Evolutionary conservation across 768 basidiomycete genomes (phyloP).

Genomic region (Pleurotus eryngii): DNA sequence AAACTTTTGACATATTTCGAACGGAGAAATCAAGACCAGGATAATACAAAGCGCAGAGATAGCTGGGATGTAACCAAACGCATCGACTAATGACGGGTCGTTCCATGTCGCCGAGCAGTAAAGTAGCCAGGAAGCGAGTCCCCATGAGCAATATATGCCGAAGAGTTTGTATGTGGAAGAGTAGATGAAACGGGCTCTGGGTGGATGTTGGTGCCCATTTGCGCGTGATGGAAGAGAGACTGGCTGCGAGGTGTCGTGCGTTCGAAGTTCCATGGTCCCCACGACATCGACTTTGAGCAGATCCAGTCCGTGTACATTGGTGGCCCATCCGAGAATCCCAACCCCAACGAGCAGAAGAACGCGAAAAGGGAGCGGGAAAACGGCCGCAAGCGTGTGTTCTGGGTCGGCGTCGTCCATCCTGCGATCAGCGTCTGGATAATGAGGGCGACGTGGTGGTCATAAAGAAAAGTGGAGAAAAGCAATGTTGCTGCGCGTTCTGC

Average conservation of each 20-base stretch:
- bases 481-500: not conserved
- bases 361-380: conserved; percentile 90
- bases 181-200: conserved; percentile 28
- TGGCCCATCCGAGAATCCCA: conserved; percentile 88
- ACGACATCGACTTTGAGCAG: conserved; percentile 70
- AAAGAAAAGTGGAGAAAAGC: not conserved
- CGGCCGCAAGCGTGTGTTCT: conserved; percentile 47
- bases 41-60: conserved; percentile 59
- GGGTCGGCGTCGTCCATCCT: conserved; percentile 16
- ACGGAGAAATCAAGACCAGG: conserved; percentile 62
- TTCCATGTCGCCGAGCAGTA: conserved; percentile 62
- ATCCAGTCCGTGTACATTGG: conserved; percentile 85
- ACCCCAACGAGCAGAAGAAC: conserved; percentile 76
- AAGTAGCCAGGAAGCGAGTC: conserved; percentile 62
- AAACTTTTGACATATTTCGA: conserved; percentile 58
- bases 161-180: conserved; percentile 67
- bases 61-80: conserved; percentile 73
- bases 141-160: conserved; percentile 55
- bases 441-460: not conserved
- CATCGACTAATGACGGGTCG: conserved; percentile 60
- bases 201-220: not conserved
- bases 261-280: conserved; percentile 63
- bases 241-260: conserved; percentile 26
- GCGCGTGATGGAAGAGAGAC: conserved; percentile 23
- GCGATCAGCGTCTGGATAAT: conserved; percentile 6